phyloP scores from a whole-genome alignment of 1,284 basidiomycete genomes.

The Sporisorium reilianum region DNA sequence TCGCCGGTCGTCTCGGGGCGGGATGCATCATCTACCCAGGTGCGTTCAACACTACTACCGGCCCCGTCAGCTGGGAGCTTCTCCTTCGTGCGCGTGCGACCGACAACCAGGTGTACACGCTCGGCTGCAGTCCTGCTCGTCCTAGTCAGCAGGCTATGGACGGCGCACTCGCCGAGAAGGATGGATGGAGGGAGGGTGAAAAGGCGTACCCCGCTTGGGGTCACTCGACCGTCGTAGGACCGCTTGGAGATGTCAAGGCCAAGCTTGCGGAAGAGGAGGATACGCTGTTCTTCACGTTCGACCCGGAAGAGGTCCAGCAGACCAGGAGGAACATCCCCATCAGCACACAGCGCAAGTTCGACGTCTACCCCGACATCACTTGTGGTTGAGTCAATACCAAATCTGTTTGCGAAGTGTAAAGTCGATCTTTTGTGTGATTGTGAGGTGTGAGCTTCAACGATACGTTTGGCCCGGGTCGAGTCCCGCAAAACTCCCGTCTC shows the following conservation, averaged over 20 bases:
- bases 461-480: background rate
- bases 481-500: too few species aligned
- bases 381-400: constrained; percentile 20
- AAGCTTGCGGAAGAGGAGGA: constrained; percentile 84
- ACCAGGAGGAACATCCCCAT: constrained; percentile 59
- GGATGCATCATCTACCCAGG: constrained; percentile 84
- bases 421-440: background rate
- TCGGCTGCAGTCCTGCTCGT: constrained; percentile 95
- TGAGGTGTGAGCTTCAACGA: background rate
- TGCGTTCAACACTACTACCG: constrained; percentile 78
- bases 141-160: constrained; percentile 74
- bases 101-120: constrained; percentile 94
- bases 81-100: constrained; percentile 88
- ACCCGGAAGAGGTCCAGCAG: constrained; percentile 56
- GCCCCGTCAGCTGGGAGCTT: constrained; percentile 95
- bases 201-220: constrained; percentile 68
- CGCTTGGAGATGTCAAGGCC: constrained; percentile 80
- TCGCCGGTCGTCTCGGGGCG: constrained; percentile 87
- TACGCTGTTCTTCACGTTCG: constrained; percentile 74
- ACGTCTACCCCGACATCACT: constrained; percentile 61
- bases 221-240: constrained; percentile 63
- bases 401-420: background rate
- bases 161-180: constrained; percentile 21
- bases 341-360: constrained; percentile 60
- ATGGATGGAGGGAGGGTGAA: constrained; percentile 47